Conservation (phyloP, 371 early-diverging fungal genomes). For the Mucor plumbeus region DNA sequence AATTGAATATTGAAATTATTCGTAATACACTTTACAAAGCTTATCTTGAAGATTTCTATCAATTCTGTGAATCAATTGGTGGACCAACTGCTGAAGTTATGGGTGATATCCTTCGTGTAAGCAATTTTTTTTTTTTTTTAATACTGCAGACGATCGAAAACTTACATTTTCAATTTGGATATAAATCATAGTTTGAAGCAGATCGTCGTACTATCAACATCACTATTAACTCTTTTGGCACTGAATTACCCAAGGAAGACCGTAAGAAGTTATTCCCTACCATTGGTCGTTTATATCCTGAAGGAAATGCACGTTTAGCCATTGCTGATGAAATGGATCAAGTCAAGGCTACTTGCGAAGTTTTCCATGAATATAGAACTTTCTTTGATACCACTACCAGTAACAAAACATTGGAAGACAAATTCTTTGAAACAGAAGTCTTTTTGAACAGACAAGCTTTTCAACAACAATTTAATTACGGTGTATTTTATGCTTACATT, state of each 20-base stretch:
- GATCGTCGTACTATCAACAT: constrained; percentile 97
- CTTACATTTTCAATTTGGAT: background rate
- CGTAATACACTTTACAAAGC: constrained; percentile 98
- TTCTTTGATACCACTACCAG: constrained; percentile 65
- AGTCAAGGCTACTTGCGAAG: constrained; percentile 85
- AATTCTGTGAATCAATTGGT: constrained; percentile 84
- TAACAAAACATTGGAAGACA: constrained; percentile 86
- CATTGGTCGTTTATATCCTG: constrained; percentile 91
- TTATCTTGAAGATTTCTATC: constrained; percentile 96
- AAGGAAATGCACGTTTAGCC: constrained; percentile 84
- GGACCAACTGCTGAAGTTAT: constrained; percentile 94
- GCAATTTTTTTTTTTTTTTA: background rate
- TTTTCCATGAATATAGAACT: constrained; percentile 79
- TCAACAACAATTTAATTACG: constrained; percentile 96
- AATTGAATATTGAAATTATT: constrained; percentile 98
- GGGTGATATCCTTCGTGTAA: constrained; percentile 88
- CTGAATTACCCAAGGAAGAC: constrained; percentile 96
- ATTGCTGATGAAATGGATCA: constrained; percentile 93
- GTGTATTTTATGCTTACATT: constrained; percentile 96
- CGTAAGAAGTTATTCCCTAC: constrained; percentile 92
- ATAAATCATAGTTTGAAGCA: constrained; percentile 86
- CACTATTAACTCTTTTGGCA: constrained; percentile 97
- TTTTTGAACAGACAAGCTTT: constrained; percentile 92
- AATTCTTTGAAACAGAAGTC: constrained; percentile 95
- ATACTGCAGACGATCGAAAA: background rate